These are phyloP conservation scores for Chytriomyces hyalinus DNA, from an alignment of 192 early-diverging fungal genomes.

Conservation along the genomic window DNA sequence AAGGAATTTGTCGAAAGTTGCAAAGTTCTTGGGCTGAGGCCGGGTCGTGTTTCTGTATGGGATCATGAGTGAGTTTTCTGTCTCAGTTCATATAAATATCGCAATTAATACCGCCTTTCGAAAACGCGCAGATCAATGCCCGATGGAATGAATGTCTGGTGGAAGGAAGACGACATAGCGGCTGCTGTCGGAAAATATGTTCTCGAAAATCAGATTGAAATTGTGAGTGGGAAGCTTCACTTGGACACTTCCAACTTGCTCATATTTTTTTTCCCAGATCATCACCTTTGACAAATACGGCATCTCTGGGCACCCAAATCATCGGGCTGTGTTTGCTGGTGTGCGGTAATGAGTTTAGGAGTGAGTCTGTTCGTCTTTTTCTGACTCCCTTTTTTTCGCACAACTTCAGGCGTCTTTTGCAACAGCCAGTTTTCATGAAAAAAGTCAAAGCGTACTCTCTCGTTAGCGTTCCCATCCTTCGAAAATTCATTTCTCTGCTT, in stretches of 20 bases:
- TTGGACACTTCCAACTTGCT: neutral
- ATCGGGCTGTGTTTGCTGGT: conserved; percentile 80
- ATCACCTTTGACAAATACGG: conserved; percentile 90
- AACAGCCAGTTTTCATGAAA: conserved; percentile 3
- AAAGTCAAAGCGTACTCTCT: conserved; percentile 53
- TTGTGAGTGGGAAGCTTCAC: neutral
- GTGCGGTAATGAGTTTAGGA: conserved; percentile 54
- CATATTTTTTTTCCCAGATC: conserved; percentile 46
- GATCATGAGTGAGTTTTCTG: conserved; percentile 64
- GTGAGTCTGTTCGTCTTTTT: neutral
- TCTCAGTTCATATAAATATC: neutral
- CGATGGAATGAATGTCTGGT: conserved; percentile 52
- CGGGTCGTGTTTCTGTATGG: conserved; percentile 51
- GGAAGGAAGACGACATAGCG: conserved; percentile 45
- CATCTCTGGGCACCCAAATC: conserved; percentile 91
- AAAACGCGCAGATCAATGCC: conserved; percentile 43
- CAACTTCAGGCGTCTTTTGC: neutral
- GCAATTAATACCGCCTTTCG: neutral
- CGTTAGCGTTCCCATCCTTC: conserved; percentile 45
- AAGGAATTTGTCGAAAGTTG: conserved; percentile 71
- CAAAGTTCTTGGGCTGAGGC: conserved; percentile 59
- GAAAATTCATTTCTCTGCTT: conserved; percentile 60
- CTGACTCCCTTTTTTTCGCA: neutral
- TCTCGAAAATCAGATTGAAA: conserved; percentile 26
- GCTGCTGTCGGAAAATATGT: conserved; percentile 35